Evolutionary conservation across 768 basidiomycete genomes (phyloP).

Genomic region (Nevesoporus exiguus): DNA sequence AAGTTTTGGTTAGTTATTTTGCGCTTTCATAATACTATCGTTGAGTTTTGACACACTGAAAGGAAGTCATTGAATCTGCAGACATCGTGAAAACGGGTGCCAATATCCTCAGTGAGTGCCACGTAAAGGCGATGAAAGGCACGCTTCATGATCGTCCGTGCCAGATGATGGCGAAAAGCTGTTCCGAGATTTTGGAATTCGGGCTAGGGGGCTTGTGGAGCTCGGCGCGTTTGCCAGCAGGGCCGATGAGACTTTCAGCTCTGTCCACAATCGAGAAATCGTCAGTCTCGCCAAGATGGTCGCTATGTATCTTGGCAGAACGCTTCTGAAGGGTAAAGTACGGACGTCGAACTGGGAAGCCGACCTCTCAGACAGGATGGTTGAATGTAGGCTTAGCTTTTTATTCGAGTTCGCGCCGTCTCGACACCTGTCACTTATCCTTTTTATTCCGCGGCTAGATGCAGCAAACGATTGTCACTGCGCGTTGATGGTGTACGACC

Average conservation of each 20-base stretch:
- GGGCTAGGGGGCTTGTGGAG: conserved; percentile 41
- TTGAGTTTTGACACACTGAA: not conserved
- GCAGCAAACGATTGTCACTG: conserved; percentile 53
- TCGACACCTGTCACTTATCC: not conserved
- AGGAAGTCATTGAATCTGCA: conserved; percentile 46
- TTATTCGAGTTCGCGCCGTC: not conserved
- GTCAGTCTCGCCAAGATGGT: conserved; percentile 45
- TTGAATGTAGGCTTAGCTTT: conserved; percentile 31
- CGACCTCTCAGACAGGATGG: conserved; percentile 35
- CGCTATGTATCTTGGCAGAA: conserved; percentile 37
- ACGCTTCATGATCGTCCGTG: not conserved
- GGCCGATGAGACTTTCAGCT: conserved; percentile 36
- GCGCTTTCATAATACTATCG: not conserved
- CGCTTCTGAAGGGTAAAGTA: conserved; percentile 43
- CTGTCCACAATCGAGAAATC: conserved; percentile 35
- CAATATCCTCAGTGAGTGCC: conserved; percentile 44
- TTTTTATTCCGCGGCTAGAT: conserved; percentile 29
- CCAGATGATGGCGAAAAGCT: conserved; percentile 50
- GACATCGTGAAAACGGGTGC: conserved; percentile 43
- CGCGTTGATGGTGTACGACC: conserved; percentile 42
- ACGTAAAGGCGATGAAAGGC: not conserved
- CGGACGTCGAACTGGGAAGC: conserved; percentile 47
- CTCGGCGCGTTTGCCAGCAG: conserved; percentile 41
- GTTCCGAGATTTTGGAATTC: conserved; percentile 44
- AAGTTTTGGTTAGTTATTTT: conserved; percentile 34